A percentile compares a stretch with the other conserved stretches of the same genome.
Evolutionary conservation across 2,329 filamentous ascomycete species (phyloP).

Genomic region (Colletotrichum higginsianum): DNA sequence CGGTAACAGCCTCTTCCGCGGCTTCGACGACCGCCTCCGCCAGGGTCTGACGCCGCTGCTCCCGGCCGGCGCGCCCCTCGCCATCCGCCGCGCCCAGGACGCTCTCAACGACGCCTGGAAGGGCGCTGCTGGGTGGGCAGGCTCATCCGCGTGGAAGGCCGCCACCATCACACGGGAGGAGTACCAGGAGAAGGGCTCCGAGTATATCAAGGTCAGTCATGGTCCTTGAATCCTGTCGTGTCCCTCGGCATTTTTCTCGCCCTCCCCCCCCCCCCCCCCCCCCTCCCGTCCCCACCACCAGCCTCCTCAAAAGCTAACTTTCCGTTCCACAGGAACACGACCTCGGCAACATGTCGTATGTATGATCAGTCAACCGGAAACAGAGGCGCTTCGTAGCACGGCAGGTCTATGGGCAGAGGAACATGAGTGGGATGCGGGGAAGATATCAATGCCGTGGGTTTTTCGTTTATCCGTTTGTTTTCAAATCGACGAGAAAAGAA

Average conservation of each 20-base stretch:
- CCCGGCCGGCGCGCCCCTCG: conserved; percentile 77
- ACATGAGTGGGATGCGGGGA: too few species aligned
- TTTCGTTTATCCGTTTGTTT: background rate
- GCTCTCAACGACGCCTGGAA: conserved; percentile 91
- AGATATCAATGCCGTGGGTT: too few species aligned
- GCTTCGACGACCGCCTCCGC: conserved; percentile 86
- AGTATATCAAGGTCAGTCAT: conserved; percentile 86
- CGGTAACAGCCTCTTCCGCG: conserved; percentile 89
- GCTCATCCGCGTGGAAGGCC: conserved; percentile 70
- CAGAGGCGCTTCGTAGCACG: background rate
- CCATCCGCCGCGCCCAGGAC: conserved; percentile 81
- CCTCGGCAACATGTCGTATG: conserved; percentile 72
- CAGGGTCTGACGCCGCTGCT: conserved; percentile 81
- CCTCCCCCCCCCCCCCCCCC: too few species aligned
- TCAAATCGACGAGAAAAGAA: background rate
- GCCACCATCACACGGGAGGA: conserved; percentile 84
- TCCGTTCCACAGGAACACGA: conserved; percentile 70
- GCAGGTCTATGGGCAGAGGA: conserved; percentile 1
- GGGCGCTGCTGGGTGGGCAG: conserved; percentile 90
- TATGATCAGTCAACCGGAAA: conserved; percentile 49
- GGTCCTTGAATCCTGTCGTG: background rate
- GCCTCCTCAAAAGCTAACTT: background rate
- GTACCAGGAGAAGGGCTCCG: conserved; percentile 91
- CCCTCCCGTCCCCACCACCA: too few species aligned
- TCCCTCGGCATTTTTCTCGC: too few species aligned